Conservation (phyloP, 139 green algal species). For the Chlorella sp. region DNA sequence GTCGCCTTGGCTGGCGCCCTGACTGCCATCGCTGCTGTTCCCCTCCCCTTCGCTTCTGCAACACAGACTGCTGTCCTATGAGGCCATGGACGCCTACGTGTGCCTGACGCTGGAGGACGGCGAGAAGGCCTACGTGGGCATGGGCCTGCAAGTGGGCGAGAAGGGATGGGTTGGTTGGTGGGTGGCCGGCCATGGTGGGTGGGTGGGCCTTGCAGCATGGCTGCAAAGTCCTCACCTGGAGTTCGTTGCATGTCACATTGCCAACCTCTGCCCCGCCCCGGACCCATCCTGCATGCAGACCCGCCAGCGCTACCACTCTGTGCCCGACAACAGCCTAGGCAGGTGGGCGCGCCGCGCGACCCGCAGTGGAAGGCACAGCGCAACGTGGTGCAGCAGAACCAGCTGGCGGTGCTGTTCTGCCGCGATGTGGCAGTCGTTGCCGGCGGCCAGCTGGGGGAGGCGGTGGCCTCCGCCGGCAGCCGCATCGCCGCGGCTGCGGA, state of each 20-base stretch:
- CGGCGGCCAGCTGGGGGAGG: background rate
- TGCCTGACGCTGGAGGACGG: background rate
- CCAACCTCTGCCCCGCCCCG: no score
- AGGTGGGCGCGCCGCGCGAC: background rate
- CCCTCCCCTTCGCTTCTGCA: background rate
- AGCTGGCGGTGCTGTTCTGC: background rate
- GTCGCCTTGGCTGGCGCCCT: no score
- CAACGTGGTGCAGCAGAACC: background rate
- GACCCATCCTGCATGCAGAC: no score
- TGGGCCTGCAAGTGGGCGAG: background rate
- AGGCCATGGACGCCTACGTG: background rate
- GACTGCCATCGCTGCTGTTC: background rate
- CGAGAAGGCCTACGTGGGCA: background rate
- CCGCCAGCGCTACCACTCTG: background rate
- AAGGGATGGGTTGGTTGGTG: no score
- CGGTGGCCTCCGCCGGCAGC: background rate
- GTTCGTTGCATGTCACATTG: no score
- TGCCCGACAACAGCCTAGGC: background rate
- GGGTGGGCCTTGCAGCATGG: no score
- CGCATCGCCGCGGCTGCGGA: background rate
- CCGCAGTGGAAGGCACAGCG: background rate
- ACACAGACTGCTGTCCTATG: background rate
- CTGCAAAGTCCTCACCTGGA: no score
- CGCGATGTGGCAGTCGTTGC: background rate
- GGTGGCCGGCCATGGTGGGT: no score